Evolutionary conservation across 257 asterid species (phyloP), one percentile per base, ranked within the genome.

Genomic region (Leonotis leonurus): DNA sequence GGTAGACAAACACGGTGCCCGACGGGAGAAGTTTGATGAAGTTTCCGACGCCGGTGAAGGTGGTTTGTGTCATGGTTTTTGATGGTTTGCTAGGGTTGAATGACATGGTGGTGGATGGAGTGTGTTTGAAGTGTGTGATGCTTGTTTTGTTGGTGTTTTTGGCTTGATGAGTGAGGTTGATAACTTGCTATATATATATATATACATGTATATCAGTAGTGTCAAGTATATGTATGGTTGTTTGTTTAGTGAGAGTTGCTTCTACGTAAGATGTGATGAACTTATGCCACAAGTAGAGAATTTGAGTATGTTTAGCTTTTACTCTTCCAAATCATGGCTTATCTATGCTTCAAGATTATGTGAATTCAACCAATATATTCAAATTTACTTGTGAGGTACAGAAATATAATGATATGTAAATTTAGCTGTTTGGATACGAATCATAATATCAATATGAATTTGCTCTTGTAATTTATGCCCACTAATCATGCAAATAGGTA

Each of bases 1-100:
- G 94, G 80, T 74, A 82, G 4, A 68, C 27, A 76, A 83, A 84
- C 44, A 86, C 83, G 1, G 88, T 79, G 27, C 89, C 97, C 3
- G 93, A 83, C 0, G 89, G 95, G 69, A 84, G 96, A 54, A 86
- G 86, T 65, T 60, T 73, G 64, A 88, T 73, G 58, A 88, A 88
- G 86, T 75, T 84, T 14, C 87, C 94, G 7, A 88, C 1, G 26
- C 88, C 87, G 12, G 70, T 45, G 32, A 88, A 71, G 25, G 96
- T 72, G 37, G 75, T 46, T 9, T 55, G 75, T 3, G 62, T 46
- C 21, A 65, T n/a, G 77, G 63, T 75, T 68, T 21, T 46, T 27
- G 61, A 24, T n/a, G 67, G 59, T 12, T 33, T 62, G 57, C 39
- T 62, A 5, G 69, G 9, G n/a, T 66, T 67, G 8, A 74, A 67